Percentiles rank a stretch among this genome's conserved stretches.
These are phyloP conservation scores for Blastomyces emzantsi DNA, from an alignment of 2,329 filamentous ascomycete genomes.

Conservation along the genomic window DNA sequence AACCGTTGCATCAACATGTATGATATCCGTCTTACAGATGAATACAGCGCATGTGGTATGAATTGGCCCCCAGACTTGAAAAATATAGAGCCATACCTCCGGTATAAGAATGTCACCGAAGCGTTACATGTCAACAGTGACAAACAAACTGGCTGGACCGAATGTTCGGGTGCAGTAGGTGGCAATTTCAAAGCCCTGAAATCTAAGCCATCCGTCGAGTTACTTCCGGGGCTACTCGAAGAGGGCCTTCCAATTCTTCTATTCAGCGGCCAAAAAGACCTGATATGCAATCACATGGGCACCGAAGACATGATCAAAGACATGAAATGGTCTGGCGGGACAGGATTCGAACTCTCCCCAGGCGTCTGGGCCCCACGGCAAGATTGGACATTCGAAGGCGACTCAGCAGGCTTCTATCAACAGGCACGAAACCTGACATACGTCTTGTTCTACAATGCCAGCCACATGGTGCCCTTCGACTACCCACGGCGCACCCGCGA, in stretches of 20 bases:
- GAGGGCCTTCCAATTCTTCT: slow-evolving; percentile 66
- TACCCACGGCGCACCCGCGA: slow-evolving; percentile 76
- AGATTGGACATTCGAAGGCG: slow-evolving; percentile 88
- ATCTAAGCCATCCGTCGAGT: slow-evolving; percentile 61
- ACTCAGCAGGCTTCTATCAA: slow-evolving; percentile 85
- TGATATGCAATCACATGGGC: slow-evolving; percentile 95
- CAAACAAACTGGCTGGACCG: slow-evolving; percentile 81
- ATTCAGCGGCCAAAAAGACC: slow-evolving; percentile 86
- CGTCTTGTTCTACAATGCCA: slow-evolving; percentile 88
- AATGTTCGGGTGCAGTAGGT: slow-evolving; percentile 76
- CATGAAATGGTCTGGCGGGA: slow-evolving; percentile 84
- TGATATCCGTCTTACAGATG: slow-evolving; percentile 77
- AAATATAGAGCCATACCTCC: slow-evolving; percentile 72
- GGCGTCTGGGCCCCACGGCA: slow-evolving; percentile 87
- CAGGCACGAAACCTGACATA: slow-evolving; percentile 92
- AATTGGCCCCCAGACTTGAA: slow-evolving; percentile 89
- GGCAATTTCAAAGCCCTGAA: slow-evolving; percentile 59
- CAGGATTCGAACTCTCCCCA: slow-evolving; percentile 78
- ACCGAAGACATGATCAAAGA: slow-evolving; percentile 86
- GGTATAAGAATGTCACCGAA: slow-evolving; percentile 63
- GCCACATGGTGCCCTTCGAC: slow-evolving; percentile 98
- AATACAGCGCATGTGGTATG: slow-evolving; percentile 82
- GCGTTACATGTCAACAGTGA: slow-evolving; percentile 76
- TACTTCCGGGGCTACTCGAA: slow-evolving; percentile 70
- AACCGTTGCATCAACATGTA: slow-evolving; percentile 88